These are phyloP conservation scores for Amanita thiersii DNA, from an alignment of 768 basidiomycete genomes.

Conservation along the genomic window DNA sequence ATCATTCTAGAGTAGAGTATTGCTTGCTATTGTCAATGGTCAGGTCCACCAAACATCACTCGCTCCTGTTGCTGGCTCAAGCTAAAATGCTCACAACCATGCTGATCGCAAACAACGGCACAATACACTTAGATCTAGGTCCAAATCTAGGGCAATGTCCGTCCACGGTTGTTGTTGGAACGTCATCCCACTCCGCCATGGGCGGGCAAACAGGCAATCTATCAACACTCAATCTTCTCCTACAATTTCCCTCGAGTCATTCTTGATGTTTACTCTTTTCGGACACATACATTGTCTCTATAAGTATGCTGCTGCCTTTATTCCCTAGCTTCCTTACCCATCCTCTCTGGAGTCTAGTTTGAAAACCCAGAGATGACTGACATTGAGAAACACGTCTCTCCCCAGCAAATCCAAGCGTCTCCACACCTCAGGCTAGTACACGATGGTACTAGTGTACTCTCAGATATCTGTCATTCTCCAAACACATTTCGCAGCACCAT, in stretches of 20 bases:
- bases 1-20: no score
- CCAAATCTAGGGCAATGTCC: neutral
- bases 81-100: no score
- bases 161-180: neutral
- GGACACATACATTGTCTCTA: neutral
- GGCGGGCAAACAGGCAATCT: neutral
- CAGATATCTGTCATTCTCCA: neutral
- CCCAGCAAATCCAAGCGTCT: neutral
- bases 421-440: neutral
- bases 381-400: constrained; percentile 3
- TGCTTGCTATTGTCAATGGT: no score
- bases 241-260: neutral
- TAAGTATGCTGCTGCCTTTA: neutral
- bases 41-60: no score
- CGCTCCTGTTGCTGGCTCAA: no score
- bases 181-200: constrained; percentile 3
- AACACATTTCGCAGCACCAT: neutral
- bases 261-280: neutral
- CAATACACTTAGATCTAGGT: constrained; percentile 1
- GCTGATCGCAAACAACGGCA: no score
- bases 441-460: constrained; percentile 1
- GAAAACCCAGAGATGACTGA: no score
- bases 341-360: no score
- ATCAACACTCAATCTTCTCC: neutral
- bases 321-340: neutral